Evolutionary conservation across 2,329 filamentous ascomycete genomes (phyloP).

Genomic region (Colletotrichum lini): DNA sequence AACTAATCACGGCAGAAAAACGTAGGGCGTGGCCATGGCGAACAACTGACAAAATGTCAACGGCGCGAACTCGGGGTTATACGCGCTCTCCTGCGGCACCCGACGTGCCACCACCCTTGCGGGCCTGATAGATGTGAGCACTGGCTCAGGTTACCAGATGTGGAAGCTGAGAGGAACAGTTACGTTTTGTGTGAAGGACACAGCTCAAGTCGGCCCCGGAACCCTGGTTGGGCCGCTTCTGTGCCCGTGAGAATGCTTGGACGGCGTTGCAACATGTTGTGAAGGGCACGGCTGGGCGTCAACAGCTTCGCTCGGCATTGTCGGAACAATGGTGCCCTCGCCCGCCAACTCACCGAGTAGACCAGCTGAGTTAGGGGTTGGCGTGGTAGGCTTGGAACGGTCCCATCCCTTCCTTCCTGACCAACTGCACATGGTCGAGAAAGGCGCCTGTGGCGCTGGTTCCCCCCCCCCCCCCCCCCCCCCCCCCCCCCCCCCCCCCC

Average conservation of each 20-base stretch:
- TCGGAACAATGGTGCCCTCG: slow-evolving; percentile 6
- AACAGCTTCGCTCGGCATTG: slow-evolving; percentile 17
- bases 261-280: slow-evolving; percentile 6
- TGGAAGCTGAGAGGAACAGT: slow-evolving; percentile 21
- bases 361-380: slow-evolving; percentile 5
- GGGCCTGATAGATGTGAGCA: slow-evolving; percentile 4
- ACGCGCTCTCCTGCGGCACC: slow-evolving; percentile 16
- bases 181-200: background rate
- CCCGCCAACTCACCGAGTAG: background rate
- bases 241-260: background rate
- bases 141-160: slow-evolving; percentile 5
- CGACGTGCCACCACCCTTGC: slow-evolving; percentile 23
- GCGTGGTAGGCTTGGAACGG: slow-evolving; percentile 9
- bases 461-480: too few species aligned
- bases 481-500: background rate
- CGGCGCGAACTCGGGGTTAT: slow-evolving; percentile 24
- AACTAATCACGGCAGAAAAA: background rate
- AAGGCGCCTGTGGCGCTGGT: slow-evolving; percentile 32
- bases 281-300: slow-evolving; percentile 6
- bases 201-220: background rate
- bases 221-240: background rate
- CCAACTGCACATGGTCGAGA: slow-evolving; percentile 6
- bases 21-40: slow-evolving; percentile 12
- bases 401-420: slow-evolving; percentile 1
- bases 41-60: slow-evolving; percentile 2